phyloP scores from a whole-genome alignment of 2,329 filamentous ascomycete species.

The Aspergillus alliaceus region DNA sequence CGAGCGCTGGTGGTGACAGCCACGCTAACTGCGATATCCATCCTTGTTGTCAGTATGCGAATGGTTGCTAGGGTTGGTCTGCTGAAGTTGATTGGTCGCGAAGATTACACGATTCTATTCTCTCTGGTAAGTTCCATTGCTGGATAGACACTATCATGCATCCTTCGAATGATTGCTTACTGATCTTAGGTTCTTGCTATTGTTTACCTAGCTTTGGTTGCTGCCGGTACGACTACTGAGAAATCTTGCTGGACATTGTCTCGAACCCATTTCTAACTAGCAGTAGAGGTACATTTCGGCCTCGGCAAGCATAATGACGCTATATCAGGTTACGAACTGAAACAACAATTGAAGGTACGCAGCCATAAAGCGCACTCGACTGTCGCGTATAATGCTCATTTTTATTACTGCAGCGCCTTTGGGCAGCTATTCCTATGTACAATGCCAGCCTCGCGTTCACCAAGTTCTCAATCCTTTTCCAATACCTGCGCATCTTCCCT shows the following conservation, averaged over 20 bases:
- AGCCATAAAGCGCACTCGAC: background rate
- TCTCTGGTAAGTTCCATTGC: slow-evolving; percentile 22
- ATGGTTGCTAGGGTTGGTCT: slow-evolving; percentile 28
- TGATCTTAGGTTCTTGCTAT: slow-evolving; percentile 22
- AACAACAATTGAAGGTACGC: slow-evolving; percentile 29
- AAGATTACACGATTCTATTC: slow-evolving; percentile 32
- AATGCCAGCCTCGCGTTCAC: slow-evolving; percentile 36
- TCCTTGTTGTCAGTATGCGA: slow-evolving; percentile 28
- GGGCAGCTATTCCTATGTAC: slow-evolving; percentile 35
- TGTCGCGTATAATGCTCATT: background rate
- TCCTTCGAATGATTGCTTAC: background rate
- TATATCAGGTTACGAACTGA: slow-evolving; percentile 16
- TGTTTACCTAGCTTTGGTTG: slow-evolving; percentile 29
- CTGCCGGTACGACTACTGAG: slow-evolving; percentile 22
- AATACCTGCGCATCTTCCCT: slow-evolving; percentile 49
- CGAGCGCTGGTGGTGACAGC: slow-evolving; percentile 32
- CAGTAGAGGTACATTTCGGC: slow-evolving; percentile 27
- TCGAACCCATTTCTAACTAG: slow-evolving; percentile 6
- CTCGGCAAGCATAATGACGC: slow-evolving; percentile 25
- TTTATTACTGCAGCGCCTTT: slow-evolving; percentile 22
- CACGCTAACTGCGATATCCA: slow-evolving; percentile 27
- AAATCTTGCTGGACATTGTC: background rate
- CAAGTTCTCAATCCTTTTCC: slow-evolving; percentile 48
- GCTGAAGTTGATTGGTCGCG: slow-evolving; percentile 34
- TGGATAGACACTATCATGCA: background rate